Base-by-base conservation (phyloP, 2,329 filamentous ascomycete genomes). In the Penicillium fuscoglaucum region DNA sequence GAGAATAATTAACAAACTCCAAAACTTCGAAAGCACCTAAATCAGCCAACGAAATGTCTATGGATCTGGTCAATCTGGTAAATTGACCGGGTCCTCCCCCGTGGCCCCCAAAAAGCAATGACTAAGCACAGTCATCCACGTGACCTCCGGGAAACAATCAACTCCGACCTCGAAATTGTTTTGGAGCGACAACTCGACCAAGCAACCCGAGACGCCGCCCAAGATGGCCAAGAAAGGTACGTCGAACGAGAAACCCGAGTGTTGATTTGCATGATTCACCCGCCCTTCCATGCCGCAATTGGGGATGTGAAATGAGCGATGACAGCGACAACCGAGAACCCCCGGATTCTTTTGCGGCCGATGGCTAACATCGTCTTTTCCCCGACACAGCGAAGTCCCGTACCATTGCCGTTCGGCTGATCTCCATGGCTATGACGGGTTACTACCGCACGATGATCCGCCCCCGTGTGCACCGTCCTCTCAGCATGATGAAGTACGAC, bases 401-500 rank as follows among this genome's bases (percentile, higher is more conserved):
- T 76, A 89, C 93, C 66, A 88, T 99, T 74, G 86, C 90, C 74
- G 93, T 97, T 76, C 93, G 95, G 75, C 89, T 99, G 67, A 83
- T 99, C 76, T 96, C 92, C 64, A 99, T 99, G 95, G 95, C 95
- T 75, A 89, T 96, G 89, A 99, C 95, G 28, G 95, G 95, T 72
- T 99, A 92, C 84, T 99, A 93, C 83, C 93, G 93, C 78, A 96
- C 91, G 54, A 87, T 96, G 77, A 84, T 89, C 68, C 88, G 96
- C 59, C 93, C 92, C 13, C 88, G 95, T 67, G 84, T 85, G 31
- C 84, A 92, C 62, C 83, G 89, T 45, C 93, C 96, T 57, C 85
- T 99, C 79, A 96, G 92, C 80, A 95, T 99, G 91, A 82, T 99
- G 69, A 99, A 99, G 82, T 99, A 99, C 79, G 95, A 99, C 74